Percentiles rank a stretch among this genome's conserved stretches.
phyloP scores from a whole-genome alignment of 306 rosid species.

The Castanea crenata region DNA sequence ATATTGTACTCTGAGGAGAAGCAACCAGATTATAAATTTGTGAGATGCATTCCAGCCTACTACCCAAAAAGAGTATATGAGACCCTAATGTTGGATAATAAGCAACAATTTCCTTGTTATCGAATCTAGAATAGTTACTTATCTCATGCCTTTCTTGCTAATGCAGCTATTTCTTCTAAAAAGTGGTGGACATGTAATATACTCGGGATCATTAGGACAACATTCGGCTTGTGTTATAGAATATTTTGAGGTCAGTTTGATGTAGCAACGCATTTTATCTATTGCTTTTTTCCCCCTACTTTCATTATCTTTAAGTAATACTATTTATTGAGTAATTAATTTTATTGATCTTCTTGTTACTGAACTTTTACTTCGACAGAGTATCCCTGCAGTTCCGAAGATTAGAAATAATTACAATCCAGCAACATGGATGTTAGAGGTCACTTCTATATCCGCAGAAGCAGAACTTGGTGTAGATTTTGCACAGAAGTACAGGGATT shows the following conservation, averaged over 20 bases:
- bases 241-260: slow-evolving; percentile 56
- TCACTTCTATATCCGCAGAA: slow-evolving; percentile 55
- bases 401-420: slow-evolving; percentile 69
- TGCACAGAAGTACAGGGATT: slow-evolving; percentile 49
- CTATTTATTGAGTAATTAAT: not conserved
- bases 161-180: slow-evolving; percentile 54
- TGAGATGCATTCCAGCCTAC: not conserved
- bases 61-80: not conserved
- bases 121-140: not conserved
- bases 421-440: slow-evolving; percentile 76
- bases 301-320: not conserved
- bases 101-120: not conserved
- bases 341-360: not conserved
- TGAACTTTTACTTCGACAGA: slow-evolving; percentile 33
- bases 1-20: not conserved
- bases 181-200: slow-evolving; percentile 56
- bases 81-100: not conserved
- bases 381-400: slow-evolving; percentile 57
- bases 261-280: not conserved
- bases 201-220: slow-evolving; percentile 49
- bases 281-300: not conserved
- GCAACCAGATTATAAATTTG: not conserved
- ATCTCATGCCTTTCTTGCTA: slow-evolving; percentile 1
- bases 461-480: slow-evolving; percentile 55
- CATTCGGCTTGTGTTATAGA: slow-evolving; percentile 46